Conservation (phyloP, 139 green algal species). For the Penium margaritaceum region DNA sequence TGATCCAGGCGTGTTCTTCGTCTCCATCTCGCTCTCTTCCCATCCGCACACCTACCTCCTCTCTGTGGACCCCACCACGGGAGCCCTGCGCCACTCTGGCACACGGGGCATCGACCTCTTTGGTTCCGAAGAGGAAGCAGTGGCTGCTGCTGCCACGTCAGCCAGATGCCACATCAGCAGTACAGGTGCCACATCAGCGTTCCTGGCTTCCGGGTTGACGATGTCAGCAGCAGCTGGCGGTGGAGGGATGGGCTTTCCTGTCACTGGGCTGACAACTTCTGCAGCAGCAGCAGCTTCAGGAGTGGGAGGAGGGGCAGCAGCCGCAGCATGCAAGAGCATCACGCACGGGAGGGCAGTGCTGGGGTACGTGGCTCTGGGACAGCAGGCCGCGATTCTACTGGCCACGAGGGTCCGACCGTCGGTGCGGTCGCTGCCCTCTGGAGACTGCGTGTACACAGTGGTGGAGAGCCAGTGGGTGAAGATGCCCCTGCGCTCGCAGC, state of each 20-base stretch:
- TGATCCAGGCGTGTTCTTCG: conserved; percentile 28
- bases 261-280: background rate
- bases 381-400: conserved; percentile 69
- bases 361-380: conserved; percentile 70
- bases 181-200: too few relatives aligned
- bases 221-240: too few relatives aligned
- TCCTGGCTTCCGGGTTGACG: too few relatives aligned
- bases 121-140: conserved; percentile 28
- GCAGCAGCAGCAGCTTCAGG: too few relatives aligned
- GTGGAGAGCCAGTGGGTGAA: conserved; percentile 69
- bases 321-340: conserved; percentile 13
- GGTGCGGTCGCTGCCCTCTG: conserved; percentile 62
- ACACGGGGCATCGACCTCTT: conserved; percentile 25
- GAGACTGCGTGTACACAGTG: conserved; percentile 76
- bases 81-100: conserved; percentile 26
- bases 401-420: conserved; percentile 65
- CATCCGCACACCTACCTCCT: conserved; percentile 23
- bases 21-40: conserved; percentile 9
- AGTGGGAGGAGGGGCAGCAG: background rate
- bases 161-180: too few relatives aligned
- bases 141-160: conserved; percentile 5
- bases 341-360: conserved; percentile 61
- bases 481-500: conserved; percentile 55
- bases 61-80: conserved; percentile 41
- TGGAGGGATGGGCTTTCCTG: too few relatives aligned